Evolutionary conservation across 805 yeast genomes (phyloP).

Genomic region (Scheffersomyces amazonensis): DNA sequence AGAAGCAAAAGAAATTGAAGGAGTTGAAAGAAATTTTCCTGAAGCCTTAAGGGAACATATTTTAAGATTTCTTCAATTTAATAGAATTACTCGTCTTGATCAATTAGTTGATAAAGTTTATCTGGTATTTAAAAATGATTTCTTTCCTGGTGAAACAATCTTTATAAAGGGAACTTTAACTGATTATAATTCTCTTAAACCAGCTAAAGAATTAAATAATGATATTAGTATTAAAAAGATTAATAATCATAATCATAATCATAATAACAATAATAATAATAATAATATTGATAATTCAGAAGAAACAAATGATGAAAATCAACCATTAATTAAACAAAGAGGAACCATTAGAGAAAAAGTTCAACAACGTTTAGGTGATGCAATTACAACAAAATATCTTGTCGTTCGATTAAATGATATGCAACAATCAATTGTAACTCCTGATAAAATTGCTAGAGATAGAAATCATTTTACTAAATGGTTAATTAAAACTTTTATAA

Average conservation of each 20-base stretch:
- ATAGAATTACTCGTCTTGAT: slow-evolving; percentile 78
- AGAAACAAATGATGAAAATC: neutral
- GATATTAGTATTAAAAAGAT: neutral
- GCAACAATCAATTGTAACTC: slow-evolving; percentile 68
- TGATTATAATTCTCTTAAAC: neutral
- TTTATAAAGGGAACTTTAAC: slow-evolving; percentile 42
- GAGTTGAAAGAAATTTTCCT: slow-evolving; percentile 81
- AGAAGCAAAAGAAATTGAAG: slow-evolving; percentile 55
- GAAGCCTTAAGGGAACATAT: slow-evolving; percentile 91
- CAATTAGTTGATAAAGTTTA: slow-evolving; percentile 86
- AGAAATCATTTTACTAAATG: slow-evolving; percentile 86
- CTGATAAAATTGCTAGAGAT: slow-evolving; percentile 73
- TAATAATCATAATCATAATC: neutral
- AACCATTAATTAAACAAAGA: slow-evolving; percentile 27
- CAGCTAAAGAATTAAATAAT: neutral
- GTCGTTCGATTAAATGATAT: slow-evolving; percentile 54
- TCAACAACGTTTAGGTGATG: slow-evolving; percentile 55
- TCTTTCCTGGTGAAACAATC: slow-evolving; percentile 88
- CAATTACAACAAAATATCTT: slow-evolving; percentile 57
- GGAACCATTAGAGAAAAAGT: slow-evolving; percentile 85
- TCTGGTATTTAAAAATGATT: slow-evolving; percentile 70
- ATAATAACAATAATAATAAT: slow-evolving; percentile 13
- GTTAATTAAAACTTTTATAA: slow-evolving; percentile 83
- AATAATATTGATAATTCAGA: slow-evolving; percentile 4
- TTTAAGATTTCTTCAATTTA: slow-evolving; percentile 79